Percentiles rank a stretch among this genome's conserved stretches.
These are phyloP conservation scores for Vitis vinifera DNA, from an alignment of 164 flowering plant species.

Conservation along the genomic window ASM3070453v1 NC_081816.1:9583001-9583500, in stretches of 20 bases:
- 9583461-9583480: conserved; percentile 86
- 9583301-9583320: background rate
- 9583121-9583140: conserved; percentile 50
- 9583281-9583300: conserved; percentile 1
- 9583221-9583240: background rate
- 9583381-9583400: conserved; percentile 83
- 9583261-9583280: background rate
- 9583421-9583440: conserved; percentile 92
- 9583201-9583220: background rate
- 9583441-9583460: conserved; percentile 79
- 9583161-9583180: background rate
- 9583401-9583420: conserved; percentile 98
- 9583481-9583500: conserved; percentile 96
- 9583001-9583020: conserved; percentile 5
- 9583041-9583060: conserved; percentile 56
- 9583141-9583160: conserved; percentile 1
- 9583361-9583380: conserved; percentile 96
- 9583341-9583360: conserved; percentile 98
- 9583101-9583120: conserved; percentile 85
- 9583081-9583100: conserved; percentile 76
- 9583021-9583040: conserved; percentile 67
- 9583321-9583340: conserved; percentile 89
- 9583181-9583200: background rate
- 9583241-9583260: background rate
- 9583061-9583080: conserved; percentile 66